phyloP scores from a whole-genome alignment of 2,329 filamentous ascomycete genomes.

The Colletotrichum tropicicola region DNA sequence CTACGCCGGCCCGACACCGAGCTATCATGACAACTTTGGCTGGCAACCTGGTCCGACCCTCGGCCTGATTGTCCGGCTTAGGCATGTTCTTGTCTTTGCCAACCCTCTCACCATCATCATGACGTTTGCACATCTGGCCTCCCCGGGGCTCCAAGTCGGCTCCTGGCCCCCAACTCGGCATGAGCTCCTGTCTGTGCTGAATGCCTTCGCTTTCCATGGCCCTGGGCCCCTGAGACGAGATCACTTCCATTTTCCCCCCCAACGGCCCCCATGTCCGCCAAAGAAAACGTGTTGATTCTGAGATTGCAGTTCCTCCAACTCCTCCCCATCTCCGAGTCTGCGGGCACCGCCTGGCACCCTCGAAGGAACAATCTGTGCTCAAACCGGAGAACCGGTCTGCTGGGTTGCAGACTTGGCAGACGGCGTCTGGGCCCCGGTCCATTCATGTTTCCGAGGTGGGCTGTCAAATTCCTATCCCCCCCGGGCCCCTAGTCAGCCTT shows the following conservation, averaged over 20 bases:
- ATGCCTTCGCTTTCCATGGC: neutral
- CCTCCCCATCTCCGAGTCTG: conserved; percentile 4
- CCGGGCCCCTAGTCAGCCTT: neutral
- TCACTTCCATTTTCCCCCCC: neutral
- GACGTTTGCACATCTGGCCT: neutral
- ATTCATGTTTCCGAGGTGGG: neutral
- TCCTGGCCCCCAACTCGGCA: neutral
- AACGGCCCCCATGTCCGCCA: neutral
- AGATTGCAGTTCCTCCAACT: neutral
- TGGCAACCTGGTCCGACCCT: neutral
- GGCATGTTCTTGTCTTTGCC: neutral
- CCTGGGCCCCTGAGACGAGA: neutral
- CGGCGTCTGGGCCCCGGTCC: conserved; percentile 14
- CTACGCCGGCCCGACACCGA: neutral
- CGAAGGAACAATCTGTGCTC: neutral
- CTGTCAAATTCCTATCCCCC: conserved; percentile 2
- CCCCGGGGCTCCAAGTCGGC: neutral
- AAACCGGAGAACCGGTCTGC: conserved; percentile 23
- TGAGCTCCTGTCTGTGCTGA: neutral
- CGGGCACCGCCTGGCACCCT: neutral
- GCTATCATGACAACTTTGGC: neutral
- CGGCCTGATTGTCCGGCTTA: neutral
- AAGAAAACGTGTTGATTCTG: neutral
- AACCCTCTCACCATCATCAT: neutral
- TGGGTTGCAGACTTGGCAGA: conserved; percentile 14